Evolutionary conservation across 495 filamentous ascomycete species (phyloP).

Genomic region (Penicillium simplicissimum): DNA sequence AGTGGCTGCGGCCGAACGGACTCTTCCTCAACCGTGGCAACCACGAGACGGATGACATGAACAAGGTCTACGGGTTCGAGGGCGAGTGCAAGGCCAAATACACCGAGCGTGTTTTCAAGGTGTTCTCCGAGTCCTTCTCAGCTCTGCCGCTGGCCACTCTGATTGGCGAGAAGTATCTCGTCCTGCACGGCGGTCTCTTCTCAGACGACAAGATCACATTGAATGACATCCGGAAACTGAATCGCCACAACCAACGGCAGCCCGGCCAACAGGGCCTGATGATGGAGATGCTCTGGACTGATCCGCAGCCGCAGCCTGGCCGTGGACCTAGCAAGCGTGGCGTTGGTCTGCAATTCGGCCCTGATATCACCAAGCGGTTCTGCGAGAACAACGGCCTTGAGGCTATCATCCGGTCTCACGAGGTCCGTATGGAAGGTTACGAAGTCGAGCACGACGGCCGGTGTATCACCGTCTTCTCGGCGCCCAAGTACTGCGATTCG

Average conservation of each 20-base stretch:
- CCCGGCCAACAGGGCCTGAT: conserved; percentile 95
- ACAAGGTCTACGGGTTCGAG: conserved; percentile 97
- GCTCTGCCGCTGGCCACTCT: conserved; percentile 90
- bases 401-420: conserved; percentile 94
- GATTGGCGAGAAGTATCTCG: conserved; percentile 88
- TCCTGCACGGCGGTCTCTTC: conserved; percentile 95
- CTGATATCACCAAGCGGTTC: conserved; percentile 95
- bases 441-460: conserved; percentile 95
- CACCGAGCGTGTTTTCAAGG: conserved; percentile 91
- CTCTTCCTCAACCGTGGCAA: conserved; percentile 99
- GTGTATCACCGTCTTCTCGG: conserved; percentile 99
- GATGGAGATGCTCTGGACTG: conserved; percentile 99
- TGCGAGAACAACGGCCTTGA: conserved; percentile 94
- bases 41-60: conserved; percentile 99
- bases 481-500: conserved; percentile 94
- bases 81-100: conserved; percentile 98
- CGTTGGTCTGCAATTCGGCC: conserved; percentile 94
- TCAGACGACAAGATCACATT: conserved; percentile 92
- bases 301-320: conserved; percentile 83
- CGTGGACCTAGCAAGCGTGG: conserved; percentile 95
- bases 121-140: conserved; percentile 98
- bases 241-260: conserved; percentile 89
- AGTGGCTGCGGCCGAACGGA: conserved; percentile 82
- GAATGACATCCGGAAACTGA: conserved; percentile 89
- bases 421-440: conserved; percentile 97